These are phyloP conservation scores for Kuraishia floccosa DNA, from an alignment of 805 yeast species.

Conservation along the genomic window DNA sequence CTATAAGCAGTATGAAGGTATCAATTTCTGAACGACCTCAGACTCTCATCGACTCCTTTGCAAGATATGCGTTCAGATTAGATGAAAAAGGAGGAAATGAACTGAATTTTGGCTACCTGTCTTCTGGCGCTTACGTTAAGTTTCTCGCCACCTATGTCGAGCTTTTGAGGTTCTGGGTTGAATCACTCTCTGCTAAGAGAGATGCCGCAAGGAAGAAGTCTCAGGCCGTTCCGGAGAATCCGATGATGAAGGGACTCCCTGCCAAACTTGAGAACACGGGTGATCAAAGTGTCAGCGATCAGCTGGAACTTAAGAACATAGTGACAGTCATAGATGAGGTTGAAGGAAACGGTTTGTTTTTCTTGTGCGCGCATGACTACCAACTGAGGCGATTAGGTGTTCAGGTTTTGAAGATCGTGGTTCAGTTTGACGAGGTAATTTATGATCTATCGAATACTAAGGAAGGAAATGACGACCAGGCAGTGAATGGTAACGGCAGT, in stretches of 20 bases:
- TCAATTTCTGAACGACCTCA: conserved; percentile 62
- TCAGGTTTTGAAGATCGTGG: conserved; percentile 62
- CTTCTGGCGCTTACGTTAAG: conserved; percentile 48
- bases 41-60: conserved; percentile 59
- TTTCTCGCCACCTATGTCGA: conserved; percentile 67
- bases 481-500: conserved; percentile 3
- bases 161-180: conserved; percentile 72
- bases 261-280: too few species aligned
- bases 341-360: conserved; percentile 91
- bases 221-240: conserved; percentile 28
- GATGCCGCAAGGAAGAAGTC: conserved; percentile 15
- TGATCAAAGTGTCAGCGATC: conserved; percentile 34
- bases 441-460: conserved; percentile 26
- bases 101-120: conserved; percentile 46
- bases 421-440: conserved; percentile 81
- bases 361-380: conserved; percentile 80
- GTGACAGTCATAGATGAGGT: conserved; percentile 87
- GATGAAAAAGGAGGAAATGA: conserved; percentile 54
- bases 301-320: conserved; percentile 64
- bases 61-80: conserved; percentile 66
- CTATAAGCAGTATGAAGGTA: conserved; percentile 50
- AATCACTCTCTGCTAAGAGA: conserved; percentile 33
- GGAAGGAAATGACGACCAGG: conserved; percentile 4
- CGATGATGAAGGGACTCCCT: conserved; percentile 19
- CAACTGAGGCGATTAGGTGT: conserved; percentile 66